These are phyloP conservation scores for Neurospora pannonica DNA, from an alignment of 495 filamentous ascomycete species.

Conservation along the genomic window DNA sequence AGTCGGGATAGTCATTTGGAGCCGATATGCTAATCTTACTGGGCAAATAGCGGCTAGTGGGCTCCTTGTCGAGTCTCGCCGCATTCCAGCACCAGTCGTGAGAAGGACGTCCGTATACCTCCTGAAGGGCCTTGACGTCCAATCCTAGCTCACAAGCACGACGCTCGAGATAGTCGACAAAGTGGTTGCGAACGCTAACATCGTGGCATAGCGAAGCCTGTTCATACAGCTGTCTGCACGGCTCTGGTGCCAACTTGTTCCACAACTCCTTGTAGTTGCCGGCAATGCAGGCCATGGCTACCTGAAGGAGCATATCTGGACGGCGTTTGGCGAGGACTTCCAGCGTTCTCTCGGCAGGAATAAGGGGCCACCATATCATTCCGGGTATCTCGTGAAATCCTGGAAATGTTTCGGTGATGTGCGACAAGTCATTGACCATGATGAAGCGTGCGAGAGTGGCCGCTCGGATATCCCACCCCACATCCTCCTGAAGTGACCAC, in stretches of 20 bases:
- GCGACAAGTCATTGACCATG: neutral
- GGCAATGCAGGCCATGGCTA: neutral
- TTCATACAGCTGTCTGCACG: neutral
- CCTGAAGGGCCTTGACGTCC: neutral
- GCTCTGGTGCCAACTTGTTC: neutral
- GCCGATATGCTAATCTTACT: neutral
- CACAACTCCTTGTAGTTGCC: neutral
- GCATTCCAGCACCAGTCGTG: neutral
- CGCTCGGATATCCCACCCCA: neutral
- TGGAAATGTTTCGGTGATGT: neutral
- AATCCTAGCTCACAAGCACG: neutral
- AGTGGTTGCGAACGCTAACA: neutral
- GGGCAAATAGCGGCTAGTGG: neutral
- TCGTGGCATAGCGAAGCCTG: neutral
- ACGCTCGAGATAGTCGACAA: neutral
- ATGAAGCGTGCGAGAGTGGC: neutral
- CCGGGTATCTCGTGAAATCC: neutral
- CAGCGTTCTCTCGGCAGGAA: neutral
- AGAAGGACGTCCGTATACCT: fast-evolving
- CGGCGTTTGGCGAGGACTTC: neutral
- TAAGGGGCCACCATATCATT: neutral
- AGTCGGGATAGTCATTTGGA: fast-evolving
- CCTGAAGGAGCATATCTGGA: neutral
- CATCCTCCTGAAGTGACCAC: neutral
- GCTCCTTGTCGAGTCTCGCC: neutral